Evolutionary conservation across 805 yeast species (phyloP).

Genomic region (Millerago galiae): DNA sequence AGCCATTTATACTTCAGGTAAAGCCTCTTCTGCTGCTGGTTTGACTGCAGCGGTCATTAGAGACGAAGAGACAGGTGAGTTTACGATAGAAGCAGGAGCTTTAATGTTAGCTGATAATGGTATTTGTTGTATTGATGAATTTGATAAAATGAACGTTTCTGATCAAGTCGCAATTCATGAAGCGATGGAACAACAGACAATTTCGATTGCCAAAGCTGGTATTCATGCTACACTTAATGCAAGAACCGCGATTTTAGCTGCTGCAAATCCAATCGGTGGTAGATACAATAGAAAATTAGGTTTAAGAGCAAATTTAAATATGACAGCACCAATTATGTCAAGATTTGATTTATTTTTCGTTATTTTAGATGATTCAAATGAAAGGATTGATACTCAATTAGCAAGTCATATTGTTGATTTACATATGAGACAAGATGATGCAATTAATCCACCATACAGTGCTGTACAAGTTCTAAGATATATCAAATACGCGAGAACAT

Average conservation of each 20-base stretch:
- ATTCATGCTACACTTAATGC: conserved; percentile 97
- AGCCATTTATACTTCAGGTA: conserved; percentile 95
- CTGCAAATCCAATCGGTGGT: conserved; percentile 99
- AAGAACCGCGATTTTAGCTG: conserved; percentile 91
- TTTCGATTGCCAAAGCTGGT: conserved; percentile 97
- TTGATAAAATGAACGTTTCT: conserved; percentile 91
- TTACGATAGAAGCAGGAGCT: conserved; percentile 98
- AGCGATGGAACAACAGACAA: conserved; percentile 99
- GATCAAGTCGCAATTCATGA: conserved; percentile 99
- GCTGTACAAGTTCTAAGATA: conserved; percentile 86
- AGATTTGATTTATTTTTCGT: conserved; percentile 95
- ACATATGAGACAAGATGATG: conserved; percentile 86
- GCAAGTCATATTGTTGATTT: conserved; percentile 90
- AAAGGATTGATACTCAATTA: conserved; percentile 77
- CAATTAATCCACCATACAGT: conserved; percentile 81
- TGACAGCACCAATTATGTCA: conserved; percentile 99
- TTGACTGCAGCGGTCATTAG: conserved; percentile 95
- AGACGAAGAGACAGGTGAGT: conserved; percentile 96
- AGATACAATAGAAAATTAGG: conserved; percentile 85
- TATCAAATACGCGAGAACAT: conserved; percentile 86
- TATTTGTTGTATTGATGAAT: conserved; percentile 96
- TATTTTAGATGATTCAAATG: conserved; percentile 90
- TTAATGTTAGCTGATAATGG: conserved; percentile 98
- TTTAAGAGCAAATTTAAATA: conserved; percentile 76
- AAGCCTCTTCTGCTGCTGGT: conserved; percentile 98